phyloP scores from a whole-genome alignment of 2,329 filamentous ascomycete species.

The Huntiella moniliformis region DNA sequence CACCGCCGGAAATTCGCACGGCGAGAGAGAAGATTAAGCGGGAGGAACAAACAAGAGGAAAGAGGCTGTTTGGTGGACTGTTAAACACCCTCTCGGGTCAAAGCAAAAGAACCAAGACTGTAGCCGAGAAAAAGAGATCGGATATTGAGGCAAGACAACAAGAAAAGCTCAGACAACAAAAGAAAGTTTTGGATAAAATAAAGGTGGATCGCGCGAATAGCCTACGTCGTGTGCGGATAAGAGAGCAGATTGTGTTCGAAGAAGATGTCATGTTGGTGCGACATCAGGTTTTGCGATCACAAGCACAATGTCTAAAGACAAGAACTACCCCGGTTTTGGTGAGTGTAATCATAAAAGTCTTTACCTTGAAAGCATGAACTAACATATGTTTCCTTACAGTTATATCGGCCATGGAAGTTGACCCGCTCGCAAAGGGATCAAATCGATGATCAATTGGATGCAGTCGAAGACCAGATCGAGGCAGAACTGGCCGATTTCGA shows the following conservation, averaged over 20 bases:
- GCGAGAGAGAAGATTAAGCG: constrained; percentile 16
- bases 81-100: constrained; percentile 53
- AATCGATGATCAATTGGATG: constrained; percentile 51
- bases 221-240: constrained; percentile 39
- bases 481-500: constrained; percentile 48
- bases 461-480: constrained; percentile 43
- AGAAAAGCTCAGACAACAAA: constrained; percentile 55
- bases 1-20: neutral
- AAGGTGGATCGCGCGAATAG: constrained; percentile 46
- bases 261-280: constrained; percentile 55
- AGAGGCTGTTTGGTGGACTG: constrained; percentile 69
- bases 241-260: constrained; percentile 58
- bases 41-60: constrained; percentile 70
- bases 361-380: neutral
- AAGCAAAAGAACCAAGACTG: constrained; percentile 10
- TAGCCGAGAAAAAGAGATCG: constrained; percentile 36
- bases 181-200: constrained; percentile 49
- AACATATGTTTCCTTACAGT: constrained; percentile 29
- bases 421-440: constrained; percentile 47
- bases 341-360: constrained; percentile 20
- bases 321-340: constrained; percentile 55
- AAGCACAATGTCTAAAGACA: constrained; percentile 57
- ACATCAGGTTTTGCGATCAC: constrained; percentile 52
- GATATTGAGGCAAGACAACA: constrained; percentile 73
- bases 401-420: constrained; percentile 70